Conservation (phyloP, 2,329 filamentous ascomycete genomes). For the Colletotrichum tabaci region DNA sequence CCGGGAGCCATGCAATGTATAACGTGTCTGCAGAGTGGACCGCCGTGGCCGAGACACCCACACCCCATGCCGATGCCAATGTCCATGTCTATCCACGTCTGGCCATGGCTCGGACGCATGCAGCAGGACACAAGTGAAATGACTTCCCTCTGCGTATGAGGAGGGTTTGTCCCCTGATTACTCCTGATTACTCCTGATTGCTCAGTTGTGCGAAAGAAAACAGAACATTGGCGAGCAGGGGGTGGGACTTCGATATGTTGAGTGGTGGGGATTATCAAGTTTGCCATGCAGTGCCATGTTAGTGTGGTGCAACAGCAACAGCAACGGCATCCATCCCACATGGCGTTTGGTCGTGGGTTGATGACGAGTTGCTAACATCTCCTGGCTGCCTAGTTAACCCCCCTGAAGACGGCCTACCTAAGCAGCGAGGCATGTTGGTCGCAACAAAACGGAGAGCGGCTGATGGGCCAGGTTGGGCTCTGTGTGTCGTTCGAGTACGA, state of each 20-base stretch:
- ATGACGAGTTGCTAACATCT: neutral
- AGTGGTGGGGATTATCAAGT: neutral
- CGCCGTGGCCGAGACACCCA: neutral
- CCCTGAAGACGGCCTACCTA: no score
- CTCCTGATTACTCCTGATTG: neutral
- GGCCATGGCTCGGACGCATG: neutral
- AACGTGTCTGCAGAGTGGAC: neutral
- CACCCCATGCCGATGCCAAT: conserved; percentile 5
- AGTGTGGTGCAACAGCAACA: neutral
- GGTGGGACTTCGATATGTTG: neutral
- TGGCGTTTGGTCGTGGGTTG: neutral
- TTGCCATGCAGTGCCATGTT: neutral
- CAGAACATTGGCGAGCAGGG: neutral
- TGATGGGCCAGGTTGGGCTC: neutral
- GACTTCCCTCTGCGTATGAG: neutral
- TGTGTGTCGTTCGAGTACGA: no score
- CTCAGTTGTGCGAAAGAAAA: neutral
- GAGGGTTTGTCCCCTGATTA: neutral
- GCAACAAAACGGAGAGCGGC: neutral
- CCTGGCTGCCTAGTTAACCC: neutral
- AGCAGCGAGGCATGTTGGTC: neutral
- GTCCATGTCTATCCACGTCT: neutral
- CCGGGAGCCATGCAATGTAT: neutral
- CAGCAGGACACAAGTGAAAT: neutral
- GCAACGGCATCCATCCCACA: neutral